Evolutionary conservation across 2,329 filamentous ascomycete genomes (phyloP).

Genomic region (Coniochaeta sp.): DNA sequence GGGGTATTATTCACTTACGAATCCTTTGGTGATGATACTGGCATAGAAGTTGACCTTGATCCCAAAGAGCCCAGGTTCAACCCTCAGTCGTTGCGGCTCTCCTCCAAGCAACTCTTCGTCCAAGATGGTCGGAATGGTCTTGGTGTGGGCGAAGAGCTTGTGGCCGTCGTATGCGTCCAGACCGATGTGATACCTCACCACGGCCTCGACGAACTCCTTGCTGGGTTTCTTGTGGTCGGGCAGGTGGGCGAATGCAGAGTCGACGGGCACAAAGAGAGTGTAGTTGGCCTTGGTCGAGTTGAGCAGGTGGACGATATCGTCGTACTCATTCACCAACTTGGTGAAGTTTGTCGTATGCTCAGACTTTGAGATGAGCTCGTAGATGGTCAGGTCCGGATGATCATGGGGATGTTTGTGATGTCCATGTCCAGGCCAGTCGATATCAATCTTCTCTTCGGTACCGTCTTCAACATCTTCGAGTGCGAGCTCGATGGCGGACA

Average conservation of each 20-base stretch:
- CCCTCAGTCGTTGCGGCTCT: constrained; percentile 65
- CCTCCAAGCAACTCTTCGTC: constrained; percentile 52
- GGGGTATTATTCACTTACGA: constrained; percentile 37
- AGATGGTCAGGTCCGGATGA: constrained; percentile 62
- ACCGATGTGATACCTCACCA: constrained; percentile 71
- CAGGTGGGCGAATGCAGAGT: constrained; percentile 65
- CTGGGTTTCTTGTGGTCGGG: constrained; percentile 49
- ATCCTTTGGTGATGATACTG: constrained; percentile 61
- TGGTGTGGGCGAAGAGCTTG: constrained; percentile 52
- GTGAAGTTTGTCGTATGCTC: constrained; percentile 74
- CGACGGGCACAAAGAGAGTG: constrained; percentile 75
- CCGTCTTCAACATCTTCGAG: not conserved
- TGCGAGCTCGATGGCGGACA: not conserved
- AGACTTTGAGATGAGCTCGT: constrained; percentile 68
- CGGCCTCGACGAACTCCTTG: constrained; percentile 61
- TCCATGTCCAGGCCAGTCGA: not conserved
- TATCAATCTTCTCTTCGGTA: not conserved
- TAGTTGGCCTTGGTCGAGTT: constrained; percentile 69
- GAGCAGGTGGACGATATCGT: constrained; percentile 63
- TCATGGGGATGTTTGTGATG: constrained; percentile 13
- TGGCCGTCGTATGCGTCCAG: constrained; percentile 59
- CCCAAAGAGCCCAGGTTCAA: constrained; percentile 50
- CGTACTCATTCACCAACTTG: constrained; percentile 65
- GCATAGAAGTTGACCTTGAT: constrained; percentile 72
- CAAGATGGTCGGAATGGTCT: constrained; percentile 68